phyloP scores from a whole-genome alignment of 106 monocot genomes.

The Dendrobium nobile region DNA sequence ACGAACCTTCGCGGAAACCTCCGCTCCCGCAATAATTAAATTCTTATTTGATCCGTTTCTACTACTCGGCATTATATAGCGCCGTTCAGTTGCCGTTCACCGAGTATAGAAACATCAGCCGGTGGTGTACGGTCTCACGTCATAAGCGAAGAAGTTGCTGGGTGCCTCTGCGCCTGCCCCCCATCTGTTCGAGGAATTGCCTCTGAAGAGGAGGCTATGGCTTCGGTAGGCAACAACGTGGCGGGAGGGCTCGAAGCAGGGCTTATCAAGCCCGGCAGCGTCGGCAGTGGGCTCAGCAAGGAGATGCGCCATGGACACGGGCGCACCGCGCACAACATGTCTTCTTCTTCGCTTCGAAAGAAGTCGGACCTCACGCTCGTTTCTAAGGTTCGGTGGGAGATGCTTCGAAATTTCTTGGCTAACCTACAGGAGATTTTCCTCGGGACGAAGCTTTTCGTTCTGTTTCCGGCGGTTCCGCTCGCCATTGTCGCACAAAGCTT shows the following conservation, averaged over 20 bases:
- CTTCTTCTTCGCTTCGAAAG: constrained; percentile 57
- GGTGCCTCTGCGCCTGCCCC: background rate
- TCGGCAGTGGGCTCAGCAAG: constrained; percentile 9
- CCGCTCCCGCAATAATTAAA: background rate
- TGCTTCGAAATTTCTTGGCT: constrained; percentile 41
- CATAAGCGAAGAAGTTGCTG: background rate
- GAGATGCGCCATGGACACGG: constrained; percentile 29
- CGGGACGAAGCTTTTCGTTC: constrained; percentile 80
- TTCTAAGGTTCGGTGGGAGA: constrained; percentile 37
- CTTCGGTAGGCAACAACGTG: background rate
- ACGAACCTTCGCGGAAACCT: constrained; percentile 6
- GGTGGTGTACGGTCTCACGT: background rate
- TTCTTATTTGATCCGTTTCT: background rate
- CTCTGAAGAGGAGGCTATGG: background rate
- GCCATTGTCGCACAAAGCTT: constrained; percentile 48
- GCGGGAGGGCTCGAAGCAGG: background rate
- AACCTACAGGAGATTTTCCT: constrained; percentile 85
- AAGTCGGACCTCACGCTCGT: constrained; percentile 43
- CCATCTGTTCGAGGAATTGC: constrained; percentile 1
- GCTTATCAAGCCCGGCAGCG: constrained; percentile 1
- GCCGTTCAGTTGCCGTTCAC: background rate
- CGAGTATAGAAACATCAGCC: background rate
- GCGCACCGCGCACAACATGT: constrained; percentile 65
- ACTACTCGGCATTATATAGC: background rate
- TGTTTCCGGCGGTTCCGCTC: constrained; percentile 70